A percentile compares a stretch with the other conserved stretches of the same genome.
phyloP scores from a whole-genome alignment of 2,329 filamentous ascomycete species.

The Epichloe festucae region DNA sequence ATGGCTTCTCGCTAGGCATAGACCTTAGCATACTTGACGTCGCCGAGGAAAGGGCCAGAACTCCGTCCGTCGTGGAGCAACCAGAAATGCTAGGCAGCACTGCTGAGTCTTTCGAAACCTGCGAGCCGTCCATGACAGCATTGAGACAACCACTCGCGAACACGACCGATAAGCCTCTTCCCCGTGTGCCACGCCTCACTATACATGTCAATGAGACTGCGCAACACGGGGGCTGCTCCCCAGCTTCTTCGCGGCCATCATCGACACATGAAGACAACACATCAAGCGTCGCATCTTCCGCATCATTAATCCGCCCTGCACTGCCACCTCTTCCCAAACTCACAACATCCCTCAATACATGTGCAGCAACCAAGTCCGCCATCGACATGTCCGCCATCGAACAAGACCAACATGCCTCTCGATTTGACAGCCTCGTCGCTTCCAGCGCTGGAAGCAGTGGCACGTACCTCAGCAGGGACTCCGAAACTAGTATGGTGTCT shows the following conservation, averaged over 20 bases:
- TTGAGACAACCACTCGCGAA: slow-evolving; percentile 24
- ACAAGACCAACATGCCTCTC: slow-evolving; percentile 38
- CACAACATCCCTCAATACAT: slow-evolving; percentile 34
- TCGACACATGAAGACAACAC: slow-evolving; percentile 29
- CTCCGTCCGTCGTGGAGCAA: slow-evolving; percentile 19
- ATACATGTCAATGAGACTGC: slow-evolving; percentile 21
- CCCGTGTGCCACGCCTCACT: slow-evolving; percentile 47
- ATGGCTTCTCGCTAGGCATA: slow-evolving; percentile 40
- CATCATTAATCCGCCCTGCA: slow-evolving; percentile 33
- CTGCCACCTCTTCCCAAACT: slow-evolving; percentile 46
- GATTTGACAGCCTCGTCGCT: slow-evolving; percentile 57
- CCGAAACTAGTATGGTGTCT: slow-evolving; percentile 67
- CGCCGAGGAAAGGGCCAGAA: slow-evolving; percentile 20
- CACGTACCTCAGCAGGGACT: slow-evolving; percentile 69
- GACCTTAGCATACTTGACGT: slow-evolving; percentile 39
- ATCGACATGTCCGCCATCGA: slow-evolving; percentile 34
- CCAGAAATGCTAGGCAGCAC: slow-evolving; percentile 27
- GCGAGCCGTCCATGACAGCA: slow-evolving; percentile 21
- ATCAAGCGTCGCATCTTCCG: slow-evolving; percentile 31
- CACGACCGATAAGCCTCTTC: slow-evolving; percentile 53
- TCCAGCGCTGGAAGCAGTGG: slow-evolving; percentile 68
- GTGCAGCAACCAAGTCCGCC: slow-evolving; percentile 31
- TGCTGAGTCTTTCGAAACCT: slow-evolving; percentile 25
- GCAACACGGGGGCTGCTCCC: slow-evolving; percentile 20
- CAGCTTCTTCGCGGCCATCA: slow-evolving; percentile 28